Evolutionary conservation across 305 asterid species (phyloP), one percentile per base, ranked within the genome.

Genomic region (Plantago coronopus): DNA sequence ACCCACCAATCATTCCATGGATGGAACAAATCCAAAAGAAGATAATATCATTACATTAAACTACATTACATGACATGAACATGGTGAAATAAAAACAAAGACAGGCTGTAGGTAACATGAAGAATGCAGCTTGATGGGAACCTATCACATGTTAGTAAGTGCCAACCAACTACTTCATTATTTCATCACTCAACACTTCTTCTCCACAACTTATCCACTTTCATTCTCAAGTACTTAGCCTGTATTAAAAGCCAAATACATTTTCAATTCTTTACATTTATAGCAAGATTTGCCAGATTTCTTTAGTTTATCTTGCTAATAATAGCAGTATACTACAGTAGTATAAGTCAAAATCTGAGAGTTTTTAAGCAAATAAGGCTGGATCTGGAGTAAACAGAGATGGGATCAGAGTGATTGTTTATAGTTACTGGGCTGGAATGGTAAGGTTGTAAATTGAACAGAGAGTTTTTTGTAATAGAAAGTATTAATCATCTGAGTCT

Each of bases 51-150:
- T 34, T 34, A 8, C 13, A 34, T n/a, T 34, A 34, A 0, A 11
- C 7, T 34, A 27, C 34, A 27, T 27, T n/a, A n/a, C n/a, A n/a
- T 27, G 5, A 5, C 2, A 27, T 27, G 2, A 5, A 34, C 25
- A 51, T 51, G 58, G 2, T 6, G 58, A 53, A 53, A 51, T 51
- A 15, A 34, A 51, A 22, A 18, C 19, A 53, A 53, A 25, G 16
- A 40, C 58, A 53, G 58, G 58, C 58, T 53, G 58, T 53, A 5
- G 58, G 58, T 53, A 16, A 53, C 58, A 23, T 53, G 58, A 53
- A 15, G 12, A 15, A 14, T 53, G 20, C 14, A 51, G 57, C 15
- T 22, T 23, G 57, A 15, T 51, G 38, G 40, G 42, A 10, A 53
- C 42, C 14, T 37, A 2, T 53, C 42, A 25, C 58, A 53, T 53